Base-by-base conservation (phyloP, 306 rosid species). In the Dryas octopetala region DNA sequence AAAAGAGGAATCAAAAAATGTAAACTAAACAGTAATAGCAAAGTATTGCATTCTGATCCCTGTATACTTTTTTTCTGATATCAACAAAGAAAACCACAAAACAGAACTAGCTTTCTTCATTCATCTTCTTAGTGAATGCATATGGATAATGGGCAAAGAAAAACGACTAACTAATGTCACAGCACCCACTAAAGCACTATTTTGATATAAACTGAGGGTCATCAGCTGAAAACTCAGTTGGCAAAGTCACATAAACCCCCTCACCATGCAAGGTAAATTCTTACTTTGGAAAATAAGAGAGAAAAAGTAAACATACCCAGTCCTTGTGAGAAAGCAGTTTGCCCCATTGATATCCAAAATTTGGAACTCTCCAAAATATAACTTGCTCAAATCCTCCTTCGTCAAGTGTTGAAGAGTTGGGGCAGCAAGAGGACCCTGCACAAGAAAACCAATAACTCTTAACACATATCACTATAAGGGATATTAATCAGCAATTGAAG, bases 371-470 rank as follows among this genome's bases (percentile, higher is more conserved):
- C 98, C 97, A 71, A 91, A 94, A 78, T 87, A 94, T 7, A 94
- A 19, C 87, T 88, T 94, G 89, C 97, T 90, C 90, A 94, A 72
- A 85, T 94, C 91, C 3, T 88, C 91, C 80, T 90, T 93, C 14
- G 92, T 89, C 85, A 94, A 81, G 83, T 87, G 89, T 84, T 94
- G 98, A 82, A 94, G 98, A 83, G 79, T 84, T 60, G 96, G 91
- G 47, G 87, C 96, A 80, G 97, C 94, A 86, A 94, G 97, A 79
- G 97, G 98, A 68, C 98, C 98, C 98, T 91, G 86, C 48, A 78
- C 53, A 76, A 47, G 74, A 38, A 76, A 71, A 85, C 53, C 3
- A 40, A 75, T 57, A 76, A 69, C 49, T 62, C 69, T 47, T 13
- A 5, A 62, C 63, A 46, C 16, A 57, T 65, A 73, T 71, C 26